These are phyloP conservation scores for Cladosporium cucumerinum DNA, from an alignment of 2,329 filamentous ascomycete genomes.

Conservation along the genomic window DNA sequence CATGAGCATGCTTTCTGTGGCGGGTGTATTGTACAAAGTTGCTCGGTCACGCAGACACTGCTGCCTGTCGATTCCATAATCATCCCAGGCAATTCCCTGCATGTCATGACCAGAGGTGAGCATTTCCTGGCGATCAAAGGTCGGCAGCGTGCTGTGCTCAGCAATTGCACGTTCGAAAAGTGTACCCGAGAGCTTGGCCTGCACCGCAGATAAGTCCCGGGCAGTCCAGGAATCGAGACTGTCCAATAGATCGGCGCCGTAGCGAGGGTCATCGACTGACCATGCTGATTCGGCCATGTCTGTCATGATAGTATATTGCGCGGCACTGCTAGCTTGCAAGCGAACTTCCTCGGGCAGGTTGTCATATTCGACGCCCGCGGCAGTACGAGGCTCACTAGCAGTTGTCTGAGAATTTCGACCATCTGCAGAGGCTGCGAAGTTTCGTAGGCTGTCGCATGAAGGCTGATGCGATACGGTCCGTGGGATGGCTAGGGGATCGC, in stretches of 20 bases:
- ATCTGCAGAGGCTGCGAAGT: neutral
- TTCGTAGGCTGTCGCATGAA: constrained; percentile 8
- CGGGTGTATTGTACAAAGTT: neutral
- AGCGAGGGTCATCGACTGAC: constrained; percentile 12
- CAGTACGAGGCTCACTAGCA: neutral
- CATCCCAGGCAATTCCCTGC: constrained; percentile 38
- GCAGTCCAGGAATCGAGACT: neutral
- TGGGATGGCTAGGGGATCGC: neutral
- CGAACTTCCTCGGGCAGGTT: neutral
- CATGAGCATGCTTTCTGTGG: neutral
- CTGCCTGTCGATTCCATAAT: constrained; percentile 27
- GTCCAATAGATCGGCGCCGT: constrained; percentile 1
- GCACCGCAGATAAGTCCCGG: neutral
- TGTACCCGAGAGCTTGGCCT: neutral
- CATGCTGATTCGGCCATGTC: constrained; percentile 10
- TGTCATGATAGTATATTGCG: constrained; percentile 6
- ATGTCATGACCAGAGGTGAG: neutral
- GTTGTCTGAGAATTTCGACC: neutral
- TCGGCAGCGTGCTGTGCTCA: neutral
- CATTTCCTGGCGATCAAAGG: neutral
- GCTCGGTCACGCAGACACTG: constrained; percentile 8
- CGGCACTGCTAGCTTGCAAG: neutral
- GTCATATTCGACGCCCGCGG: neutral
- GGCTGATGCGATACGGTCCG: constrained; percentile 12
- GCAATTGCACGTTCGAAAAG: neutral